Conservation (phyloP, 2,329 filamentous ascomycete species). For the Fusarium poae region DNA sequence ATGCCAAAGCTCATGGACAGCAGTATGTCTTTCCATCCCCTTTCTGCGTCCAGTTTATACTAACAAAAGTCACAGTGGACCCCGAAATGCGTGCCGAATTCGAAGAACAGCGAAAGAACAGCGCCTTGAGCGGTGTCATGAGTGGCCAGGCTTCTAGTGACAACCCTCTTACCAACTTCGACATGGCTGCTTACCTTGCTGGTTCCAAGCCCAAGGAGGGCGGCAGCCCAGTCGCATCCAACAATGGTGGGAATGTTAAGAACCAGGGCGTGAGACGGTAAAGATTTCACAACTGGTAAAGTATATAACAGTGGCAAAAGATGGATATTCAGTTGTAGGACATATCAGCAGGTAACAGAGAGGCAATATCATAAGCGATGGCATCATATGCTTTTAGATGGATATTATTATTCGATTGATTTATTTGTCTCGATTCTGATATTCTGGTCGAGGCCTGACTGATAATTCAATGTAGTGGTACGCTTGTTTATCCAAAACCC, state of each 20-base stretch:
- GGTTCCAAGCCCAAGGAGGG: slow-evolving; percentile 64
- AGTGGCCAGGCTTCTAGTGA: slow-evolving; percentile 51
- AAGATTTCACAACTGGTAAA: neutral
- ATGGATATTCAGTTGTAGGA: neutral
- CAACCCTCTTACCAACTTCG: slow-evolving; percentile 68
- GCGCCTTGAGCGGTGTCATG: slow-evolving; percentile 72
- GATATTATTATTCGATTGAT: slow-evolving; percentile 7
- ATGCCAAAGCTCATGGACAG: slow-evolving; percentile 97
- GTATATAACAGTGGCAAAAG: slow-evolving; percentile 7
- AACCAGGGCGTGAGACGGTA: slow-evolving; percentile 59
- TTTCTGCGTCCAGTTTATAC: neutral
- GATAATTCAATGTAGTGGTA: slow-evolving; percentile 1
- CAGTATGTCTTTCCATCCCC: slow-evolving; percentile 71
- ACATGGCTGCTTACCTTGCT: slow-evolving; percentile 73
- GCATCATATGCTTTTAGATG: slow-evolving; percentile 10
- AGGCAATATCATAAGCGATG: slow-evolving; percentile 16
- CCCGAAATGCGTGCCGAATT: slow-evolving; percentile 95
- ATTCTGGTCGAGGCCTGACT: slow-evolving; percentile 5
- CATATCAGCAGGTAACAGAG: neutral
- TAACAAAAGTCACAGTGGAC: slow-evolving; percentile 75
- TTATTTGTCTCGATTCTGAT: neutral
- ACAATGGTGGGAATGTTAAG: slow-evolving; percentile 48
- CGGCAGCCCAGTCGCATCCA: slow-evolving; percentile 45
- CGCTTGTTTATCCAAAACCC: slow-evolving; percentile 7
- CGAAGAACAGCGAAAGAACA: slow-evolving; percentile 86